phyloP scores from a whole-genome alignment of 331 rosid genomes.

The Arachis monticola region DNA sequence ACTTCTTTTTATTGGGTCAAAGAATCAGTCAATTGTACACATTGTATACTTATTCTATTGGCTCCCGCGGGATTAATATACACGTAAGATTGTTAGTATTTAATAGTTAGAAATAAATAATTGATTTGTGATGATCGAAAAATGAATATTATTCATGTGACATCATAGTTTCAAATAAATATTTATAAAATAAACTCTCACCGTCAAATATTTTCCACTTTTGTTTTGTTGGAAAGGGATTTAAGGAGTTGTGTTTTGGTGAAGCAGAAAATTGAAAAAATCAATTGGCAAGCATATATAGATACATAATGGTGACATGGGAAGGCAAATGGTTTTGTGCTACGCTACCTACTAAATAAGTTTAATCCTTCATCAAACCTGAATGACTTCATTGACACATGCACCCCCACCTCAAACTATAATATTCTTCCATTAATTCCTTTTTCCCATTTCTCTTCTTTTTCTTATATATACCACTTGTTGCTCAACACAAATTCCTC shows the following conservation, averaged over 20 bases:
- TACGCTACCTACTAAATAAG: slow-evolving; percentile 49
- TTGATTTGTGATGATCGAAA: no score
- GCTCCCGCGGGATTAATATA: no score
- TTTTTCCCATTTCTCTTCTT: neutral
- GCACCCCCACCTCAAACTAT: slow-evolving; percentile 6
- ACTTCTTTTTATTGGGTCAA: no score
- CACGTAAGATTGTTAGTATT: no score
- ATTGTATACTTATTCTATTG: no score
- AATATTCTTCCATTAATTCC: slow-evolving; percentile 7
- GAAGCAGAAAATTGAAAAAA: neutral
- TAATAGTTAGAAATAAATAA: no score
- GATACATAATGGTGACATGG: neutral
- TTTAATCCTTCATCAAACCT: slow-evolving; percentile 34
- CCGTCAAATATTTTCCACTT: neutral
- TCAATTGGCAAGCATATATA: neutral
- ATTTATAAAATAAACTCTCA: no score
- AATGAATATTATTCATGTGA: no score
- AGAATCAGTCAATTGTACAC: no score
- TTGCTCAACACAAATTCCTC: slow-evolving; percentile 35
- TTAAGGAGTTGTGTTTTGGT: neutral
- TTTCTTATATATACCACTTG: slow-evolving; percentile 24
- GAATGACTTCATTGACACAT: slow-evolving; percentile 35
- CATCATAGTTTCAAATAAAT: no score
- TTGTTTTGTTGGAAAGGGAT: neutral
- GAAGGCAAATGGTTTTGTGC: slow-evolving; percentile 37